phyloP scores from a whole-genome alignment of 2,329 filamentous ascomycete species.

The Claviceps fusiformis region DNA sequence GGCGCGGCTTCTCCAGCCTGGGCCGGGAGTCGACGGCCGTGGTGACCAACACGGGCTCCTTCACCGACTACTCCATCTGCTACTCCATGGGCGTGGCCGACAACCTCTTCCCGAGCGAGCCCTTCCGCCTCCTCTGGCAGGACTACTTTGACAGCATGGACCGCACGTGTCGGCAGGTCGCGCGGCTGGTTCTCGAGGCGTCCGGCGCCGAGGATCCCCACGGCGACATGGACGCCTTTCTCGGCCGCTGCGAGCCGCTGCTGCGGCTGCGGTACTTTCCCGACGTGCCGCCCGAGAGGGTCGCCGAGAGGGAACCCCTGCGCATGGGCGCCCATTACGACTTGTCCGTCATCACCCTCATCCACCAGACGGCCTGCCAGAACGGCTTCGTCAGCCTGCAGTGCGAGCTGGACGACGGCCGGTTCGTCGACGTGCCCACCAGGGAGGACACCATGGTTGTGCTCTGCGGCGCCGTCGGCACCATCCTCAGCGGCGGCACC shows the following conservation, averaged over 20 bases:
- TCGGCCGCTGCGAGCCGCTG: neutral
- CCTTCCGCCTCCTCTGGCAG: neutral
- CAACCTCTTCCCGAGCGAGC: neutral
- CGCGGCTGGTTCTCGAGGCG: neutral
- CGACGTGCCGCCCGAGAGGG: neutral
- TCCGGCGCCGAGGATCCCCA: neutral
- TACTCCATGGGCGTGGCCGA: neutral
- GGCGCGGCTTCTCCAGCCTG: constrained; percentile 1
- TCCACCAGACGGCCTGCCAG: constrained; percentile 1
- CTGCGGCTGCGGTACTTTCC: neutral
- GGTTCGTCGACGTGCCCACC: neutral
- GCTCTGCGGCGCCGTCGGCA: neutral
- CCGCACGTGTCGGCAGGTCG: neutral
- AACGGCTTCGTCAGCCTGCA: constrained; percentile 2
- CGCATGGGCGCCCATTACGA: constrained; percentile 1
- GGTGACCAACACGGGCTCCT: neutral
- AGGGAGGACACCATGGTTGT: neutral
- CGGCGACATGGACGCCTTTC: neutral
- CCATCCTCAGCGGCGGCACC: neutral
- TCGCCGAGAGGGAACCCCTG: constrained; percentile 1
- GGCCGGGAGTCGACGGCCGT: neutral
- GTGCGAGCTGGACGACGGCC: neutral
- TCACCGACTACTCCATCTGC: constrained; percentile 1
- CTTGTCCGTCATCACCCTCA: neutral
- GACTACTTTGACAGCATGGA: constrained; percentile 1